Base-by-base conservation (phyloP, 768 basidiomycete genomes). In the Xanthoconium purpureum region DNA sequence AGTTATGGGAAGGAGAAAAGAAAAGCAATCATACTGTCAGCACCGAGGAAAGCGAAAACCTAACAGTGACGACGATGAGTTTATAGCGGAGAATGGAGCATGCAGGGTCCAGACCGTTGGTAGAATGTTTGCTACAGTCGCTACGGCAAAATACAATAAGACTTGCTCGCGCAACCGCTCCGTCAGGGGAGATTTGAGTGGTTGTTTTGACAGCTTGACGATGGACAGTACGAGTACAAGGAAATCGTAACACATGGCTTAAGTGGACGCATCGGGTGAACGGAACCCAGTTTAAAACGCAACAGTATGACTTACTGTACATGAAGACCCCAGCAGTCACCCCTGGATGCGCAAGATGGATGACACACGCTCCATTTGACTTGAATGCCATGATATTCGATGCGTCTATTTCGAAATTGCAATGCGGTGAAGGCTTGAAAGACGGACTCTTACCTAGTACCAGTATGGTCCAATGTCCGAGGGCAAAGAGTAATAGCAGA, bases 401-500 rank as follows among this genome's bases (percentile, higher is more conserved):
- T 24, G 29, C 15, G 42, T 60, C 68, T 69, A 18, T 39, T 42
- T 3, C n/a, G 38, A 29, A 24, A 13, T 46, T 14, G 32, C 12
- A 17, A 12, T 11, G 15, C 9, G 18, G 20, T 20, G n/a, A 37
- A 28, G 24, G 5, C 8, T 18, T 10, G 6, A 10, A 15, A 30
- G 37, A 47, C 2, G 36, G 18, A n/a, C 15, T 9, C 52, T 10
- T 47, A 64, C 69, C 48, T 9, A 65, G 6, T 8, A 42, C 51
- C 12, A 69, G 45, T 8, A 63, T 35, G 6, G 52, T 47, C 64
- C 68, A 69, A 14, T 69, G 69, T n/a, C 64, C 69, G n/a, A 66
- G 49, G 66, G 47, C n/a, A 14, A 60, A 3, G 6, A 61, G 7
- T 24, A 37, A 8, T 6, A 69, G 35, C 20, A 71, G 7, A 10